Percentiles rank a stretch among this genome's conserved stretches.
These are phyloP conservation scores for Apiotrichum mycotoxinovorans DNA, from an alignment of 1,284 basidiomycete genomes.

Conservation along the genomic window DNA sequence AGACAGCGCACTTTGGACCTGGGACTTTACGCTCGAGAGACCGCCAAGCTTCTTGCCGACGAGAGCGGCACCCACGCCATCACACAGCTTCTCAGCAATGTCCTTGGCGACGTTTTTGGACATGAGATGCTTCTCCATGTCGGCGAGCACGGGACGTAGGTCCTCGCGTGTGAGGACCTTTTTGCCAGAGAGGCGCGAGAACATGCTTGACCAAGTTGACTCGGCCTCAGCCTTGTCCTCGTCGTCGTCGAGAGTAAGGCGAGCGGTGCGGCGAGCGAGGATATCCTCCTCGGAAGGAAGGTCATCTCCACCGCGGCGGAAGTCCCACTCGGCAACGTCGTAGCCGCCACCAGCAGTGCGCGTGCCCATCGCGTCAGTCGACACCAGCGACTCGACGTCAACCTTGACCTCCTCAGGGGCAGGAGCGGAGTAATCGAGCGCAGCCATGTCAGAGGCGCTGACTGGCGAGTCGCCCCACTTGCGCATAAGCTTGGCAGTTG, in stretches of 20 bases:
- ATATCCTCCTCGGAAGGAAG: constrained; percentile 48
- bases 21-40: constrained; percentile 78
- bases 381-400: constrained; percentile 50
- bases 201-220: constrained; percentile 57
- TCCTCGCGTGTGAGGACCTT: constrained; percentile 80
- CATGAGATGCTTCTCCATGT: constrained; percentile 97
- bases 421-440: constrained; percentile 68
- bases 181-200: constrained; percentile 73
- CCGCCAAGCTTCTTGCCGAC: constrained; percentile 86
- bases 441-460: constrained; percentile 78
- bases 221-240: constrained; percentile 5
- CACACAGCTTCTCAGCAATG: constrained; percentile 90
- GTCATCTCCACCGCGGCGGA: constrained; percentile 50
- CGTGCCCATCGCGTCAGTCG: constrained; percentile 54
- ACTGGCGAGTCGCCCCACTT: constrained; percentile 85
- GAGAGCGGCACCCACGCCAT: constrained; percentile 81
- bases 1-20: constrained; percentile 79
- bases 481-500: constrained; percentile 71
- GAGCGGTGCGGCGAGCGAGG: constrained; percentile 29
- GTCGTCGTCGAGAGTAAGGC: constrained; percentile 53
- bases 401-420: constrained; percentile 52
- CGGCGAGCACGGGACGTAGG: constrained; percentile 79
- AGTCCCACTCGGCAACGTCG: constrained; percentile 93
- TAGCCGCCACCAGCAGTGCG: constrained; percentile 80
- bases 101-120: constrained; percentile 97